Evolutionary conservation across 768 basidiomycete species (phyloP).

Genomic region (Megacollybia marginata): DNA sequence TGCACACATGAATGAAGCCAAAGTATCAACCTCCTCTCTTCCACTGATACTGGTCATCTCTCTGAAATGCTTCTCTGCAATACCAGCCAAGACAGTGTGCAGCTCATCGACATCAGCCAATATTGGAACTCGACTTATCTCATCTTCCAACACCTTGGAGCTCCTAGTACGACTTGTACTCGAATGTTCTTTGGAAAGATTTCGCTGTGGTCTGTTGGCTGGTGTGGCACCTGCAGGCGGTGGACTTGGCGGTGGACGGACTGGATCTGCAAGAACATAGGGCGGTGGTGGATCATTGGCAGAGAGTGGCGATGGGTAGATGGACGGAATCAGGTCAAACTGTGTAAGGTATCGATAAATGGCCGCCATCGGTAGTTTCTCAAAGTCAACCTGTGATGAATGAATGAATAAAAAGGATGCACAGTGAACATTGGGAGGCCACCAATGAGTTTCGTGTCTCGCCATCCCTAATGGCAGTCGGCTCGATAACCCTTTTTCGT

Average conservation of each 20-base stretch:
- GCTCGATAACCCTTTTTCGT: conserved; percentile 58
- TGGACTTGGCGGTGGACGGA: conserved; percentile 41
- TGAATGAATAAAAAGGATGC: neutral
- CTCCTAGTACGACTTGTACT: conserved; percentile 58
- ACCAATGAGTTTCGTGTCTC: conserved; percentile 38
- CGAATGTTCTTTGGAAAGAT: conserved; percentile 32
- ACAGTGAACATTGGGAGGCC: conserved; percentile 14
- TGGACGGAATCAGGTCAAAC: conserved; percentile 62
- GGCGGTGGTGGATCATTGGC: conserved; percentile 68
- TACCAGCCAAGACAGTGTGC: conserved; percentile 54
- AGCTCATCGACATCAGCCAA: conserved; percentile 65
- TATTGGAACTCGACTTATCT: conserved; percentile 49
- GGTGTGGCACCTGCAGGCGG: conserved; percentile 7
- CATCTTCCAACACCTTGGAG: conserved; percentile 65
- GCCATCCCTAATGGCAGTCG: conserved; percentile 20
- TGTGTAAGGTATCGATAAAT: conserved; percentile 69
- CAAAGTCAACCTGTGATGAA: conserved; percentile 60
- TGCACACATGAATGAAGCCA: conserved; percentile 73
- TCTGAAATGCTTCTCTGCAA: conserved; percentile 71
- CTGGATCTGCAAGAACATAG: conserved; percentile 44
- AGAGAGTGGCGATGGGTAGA: conserved; percentile 64
- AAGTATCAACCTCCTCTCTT: conserved; percentile 73
- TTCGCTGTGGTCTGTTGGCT: conserved; percentile 74
- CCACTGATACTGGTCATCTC: conserved; percentile 41
- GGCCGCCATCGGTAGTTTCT: conserved; percentile 54